Conservation (phyloP, 495 filamentous ascomycete species). For the Tuber umbilicatum region DNA sequence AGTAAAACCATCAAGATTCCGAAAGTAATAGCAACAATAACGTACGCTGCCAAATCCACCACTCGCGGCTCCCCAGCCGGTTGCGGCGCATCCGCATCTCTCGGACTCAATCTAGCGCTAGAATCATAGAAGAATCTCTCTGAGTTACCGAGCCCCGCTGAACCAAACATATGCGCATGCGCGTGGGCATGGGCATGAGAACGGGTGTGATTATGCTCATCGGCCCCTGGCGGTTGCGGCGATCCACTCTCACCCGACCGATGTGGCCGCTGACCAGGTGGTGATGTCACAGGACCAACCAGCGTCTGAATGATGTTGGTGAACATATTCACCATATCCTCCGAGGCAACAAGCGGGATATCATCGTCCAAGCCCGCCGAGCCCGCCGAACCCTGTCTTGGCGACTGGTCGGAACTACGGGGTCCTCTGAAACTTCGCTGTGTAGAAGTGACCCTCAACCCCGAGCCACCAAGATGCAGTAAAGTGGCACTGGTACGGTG, state of each 20-base stretch:
- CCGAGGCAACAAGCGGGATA: constrained; percentile 9
- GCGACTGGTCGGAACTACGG: constrained; percentile 1
- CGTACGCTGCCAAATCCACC: constrained; percentile 33
- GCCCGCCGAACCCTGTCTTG: constrained; percentile 9
- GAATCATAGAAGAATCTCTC: constrained; percentile 23
- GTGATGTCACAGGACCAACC: constrained; percentile 13
- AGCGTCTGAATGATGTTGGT: constrained; percentile 33
- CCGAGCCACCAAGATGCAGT: constrained; percentile 39
- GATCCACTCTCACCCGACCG: constrained; percentile 3
- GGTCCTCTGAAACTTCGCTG: constrained; percentile 30
- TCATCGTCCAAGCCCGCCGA: neutral
- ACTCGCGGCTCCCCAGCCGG: constrained; percentile 18
- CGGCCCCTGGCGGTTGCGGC: constrained; percentile 8
- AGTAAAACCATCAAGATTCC: neutral
- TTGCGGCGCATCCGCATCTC: constrained; percentile 34
- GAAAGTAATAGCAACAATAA: neutral
- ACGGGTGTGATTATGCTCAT: neutral
- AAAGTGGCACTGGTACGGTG: constrained; percentile 26
- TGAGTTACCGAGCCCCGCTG: constrained; percentile 8
- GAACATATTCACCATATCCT: constrained; percentile 34
- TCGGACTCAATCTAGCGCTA: constrained; percentile 26
- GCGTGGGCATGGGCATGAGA: constrained; percentile 15
- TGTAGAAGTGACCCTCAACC: constrained; percentile 32
- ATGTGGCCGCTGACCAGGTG: constrained; percentile 10
- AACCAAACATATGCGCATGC: constrained; percentile 25